Percentiles rank a stretch among this genome's conserved stretches.
These are phyloP conservation scores for Candida oleophila DNA, from an alignment of 805 yeast genomes.

Conservation along the genomic window DNA sequence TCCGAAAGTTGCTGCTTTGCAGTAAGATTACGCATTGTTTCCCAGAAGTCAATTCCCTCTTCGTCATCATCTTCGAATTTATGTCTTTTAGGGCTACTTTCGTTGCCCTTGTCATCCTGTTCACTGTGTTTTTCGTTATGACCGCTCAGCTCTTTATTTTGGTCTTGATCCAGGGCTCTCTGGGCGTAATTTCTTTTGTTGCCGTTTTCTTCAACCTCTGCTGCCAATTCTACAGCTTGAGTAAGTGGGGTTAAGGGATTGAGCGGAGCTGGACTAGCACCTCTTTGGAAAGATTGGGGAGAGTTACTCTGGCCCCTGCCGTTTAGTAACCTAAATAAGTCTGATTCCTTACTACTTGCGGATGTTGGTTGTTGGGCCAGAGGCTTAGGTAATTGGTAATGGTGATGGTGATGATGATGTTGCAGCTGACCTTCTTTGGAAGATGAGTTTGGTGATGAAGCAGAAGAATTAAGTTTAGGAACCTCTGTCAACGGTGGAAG, in stretches of 20 bases:
- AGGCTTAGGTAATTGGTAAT: not conserved
- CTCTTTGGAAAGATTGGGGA: slow-evolving; percentile 4
- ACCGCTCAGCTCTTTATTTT: not conserved
- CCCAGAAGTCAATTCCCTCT: slow-evolving; percentile 72
- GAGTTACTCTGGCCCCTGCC: slow-evolving; percentile 10
- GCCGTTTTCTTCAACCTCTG: slow-evolving; percentile 11
- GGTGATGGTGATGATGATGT: slow-evolving; percentile 29
- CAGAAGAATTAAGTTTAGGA: slow-evolving; percentile 65
- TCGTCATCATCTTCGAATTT: slow-evolving; percentile 43
- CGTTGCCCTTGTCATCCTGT: slow-evolving; percentile 7
- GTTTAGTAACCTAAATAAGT: slow-evolving; percentile 46
- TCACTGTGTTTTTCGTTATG: slow-evolving; percentile 6
- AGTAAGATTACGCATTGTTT: slow-evolving; percentile 58
- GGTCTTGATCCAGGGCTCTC: not conserved
- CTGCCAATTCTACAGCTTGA: slow-evolving; percentile 40
- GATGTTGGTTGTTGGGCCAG: slow-evolving; percentile 1
- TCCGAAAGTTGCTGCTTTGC: slow-evolving; percentile 17
- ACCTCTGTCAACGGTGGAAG: slow-evolving; percentile 69
- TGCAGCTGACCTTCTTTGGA: slow-evolving; percentile 26
- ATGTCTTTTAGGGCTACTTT: slow-evolving; percentile 7
- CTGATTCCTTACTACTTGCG: slow-evolving; percentile 34
- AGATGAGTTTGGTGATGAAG: slow-evolving; percentile 36
- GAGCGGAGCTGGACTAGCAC: not conserved
- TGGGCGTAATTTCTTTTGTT: slow-evolving; percentile 5
- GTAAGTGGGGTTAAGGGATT: slow-evolving; percentile 34